Base-by-base conservation (phyloP, 768 basidiomycete species). In the Fomitopsis pulvina region DNA sequence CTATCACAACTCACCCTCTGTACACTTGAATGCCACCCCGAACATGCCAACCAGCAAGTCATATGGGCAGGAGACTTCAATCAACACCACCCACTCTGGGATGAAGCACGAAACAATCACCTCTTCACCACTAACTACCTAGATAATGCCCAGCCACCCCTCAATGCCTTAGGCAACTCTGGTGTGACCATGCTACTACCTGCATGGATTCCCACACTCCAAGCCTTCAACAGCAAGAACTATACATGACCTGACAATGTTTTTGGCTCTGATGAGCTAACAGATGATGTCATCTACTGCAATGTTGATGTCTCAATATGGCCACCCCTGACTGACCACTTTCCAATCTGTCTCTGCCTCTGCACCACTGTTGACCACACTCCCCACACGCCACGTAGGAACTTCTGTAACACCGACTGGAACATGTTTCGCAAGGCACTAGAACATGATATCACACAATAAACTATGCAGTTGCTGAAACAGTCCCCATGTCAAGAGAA, bases 231-330 rank as follows among this genome's bases (percentile, higher is more conserved):
- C 1, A 63, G 70, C 0, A 65, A 67, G 16, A 73, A 71, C 48
- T 63, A 58, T 41, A 68, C 69, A 4, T 42, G 69, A 8, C 63
- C 67, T 2, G 73, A 78, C 60, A 78, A 79, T 45, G 68, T 78
- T 0, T 78, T 71, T 51, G 52, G 57, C 29, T 53, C 67, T 3
- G 30, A 45, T 0, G 29, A 49, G 0, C 38, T 67, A 0, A 24
- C 48, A 0, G 53, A 64, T 2, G 7, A 24, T 0, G 30, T 72
- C n/a, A n/a, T n/a, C n/a, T n/a, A 1, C 50, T 64, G 8, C 4
- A 38, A 2, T 76, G 73, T 56, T 39, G 61, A 8, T 59, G 59
- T 0, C 26, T 47, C 2, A 57, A 53, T 38, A 0, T 52, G 39
- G 2, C 66, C 63, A 0, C 38, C 58, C 0, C 47, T 48, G 0